phyloP scores from a whole-genome alignment of 2,329 filamentous ascomycete genomes.

The Grosmannia serpens region DNA sequence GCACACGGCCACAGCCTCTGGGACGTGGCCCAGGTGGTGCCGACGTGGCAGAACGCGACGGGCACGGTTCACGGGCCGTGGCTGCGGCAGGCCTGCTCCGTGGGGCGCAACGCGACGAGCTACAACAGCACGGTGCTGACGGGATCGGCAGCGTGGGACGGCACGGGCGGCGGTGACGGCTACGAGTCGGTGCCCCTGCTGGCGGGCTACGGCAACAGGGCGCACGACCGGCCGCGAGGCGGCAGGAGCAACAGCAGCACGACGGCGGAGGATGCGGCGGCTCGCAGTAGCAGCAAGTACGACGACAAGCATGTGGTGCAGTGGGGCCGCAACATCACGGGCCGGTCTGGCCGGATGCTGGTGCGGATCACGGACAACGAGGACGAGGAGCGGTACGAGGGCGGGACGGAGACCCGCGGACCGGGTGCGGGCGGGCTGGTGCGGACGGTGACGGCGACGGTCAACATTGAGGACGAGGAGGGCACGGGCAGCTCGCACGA shows the following conservation, averaged over 20 bases:
- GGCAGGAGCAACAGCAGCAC: background rate
- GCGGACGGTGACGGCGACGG: conserved; percentile 56
- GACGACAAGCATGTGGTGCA: conserved; percentile 22
- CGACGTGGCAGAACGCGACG: conserved; percentile 68
- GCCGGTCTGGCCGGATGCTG: conserved; percentile 54
- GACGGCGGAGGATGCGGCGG: background rate
- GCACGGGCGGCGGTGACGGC: conserved; percentile 12
- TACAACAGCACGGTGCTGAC: conserved; percentile 56
- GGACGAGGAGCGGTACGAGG: conserved; percentile 25
- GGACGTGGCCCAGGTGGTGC: conserved; percentile 20
- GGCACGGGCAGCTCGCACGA: conserved; percentile 66
- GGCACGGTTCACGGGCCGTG: conserved; percentile 69
- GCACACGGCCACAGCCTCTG: conserved; percentile 15
- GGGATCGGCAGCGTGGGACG: conserved; percentile 54
- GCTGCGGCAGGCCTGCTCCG: conserved; percentile 45
- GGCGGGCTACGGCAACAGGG: background rate
- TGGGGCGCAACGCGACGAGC: conserved; percentile 31
- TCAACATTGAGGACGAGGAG: conserved; percentile 61
- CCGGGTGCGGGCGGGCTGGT: conserved; percentile 39
- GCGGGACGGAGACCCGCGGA: conserved; percentile 12
- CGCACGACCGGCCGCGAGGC: background rate
- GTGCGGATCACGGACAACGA: conserved; percentile 51
- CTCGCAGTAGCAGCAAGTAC: background rate
- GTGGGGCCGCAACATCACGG: conserved; percentile 75
- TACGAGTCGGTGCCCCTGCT: background rate